phyloP scores from a whole-genome alignment of 2,329 filamentous ascomycete species.

The Xylaria arbuscula region DNA sequence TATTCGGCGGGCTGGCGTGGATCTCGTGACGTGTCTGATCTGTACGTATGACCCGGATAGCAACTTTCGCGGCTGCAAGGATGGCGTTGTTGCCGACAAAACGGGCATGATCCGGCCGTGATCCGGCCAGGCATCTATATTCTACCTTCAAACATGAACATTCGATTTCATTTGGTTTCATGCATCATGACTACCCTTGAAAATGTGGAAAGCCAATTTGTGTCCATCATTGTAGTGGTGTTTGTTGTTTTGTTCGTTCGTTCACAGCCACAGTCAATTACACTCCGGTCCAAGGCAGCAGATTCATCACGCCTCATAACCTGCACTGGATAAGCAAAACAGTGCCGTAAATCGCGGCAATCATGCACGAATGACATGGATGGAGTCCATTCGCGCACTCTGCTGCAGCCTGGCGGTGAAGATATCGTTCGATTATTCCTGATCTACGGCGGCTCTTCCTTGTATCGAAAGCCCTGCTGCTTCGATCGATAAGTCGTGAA shows the following conservation, averaged over 20 bases:
- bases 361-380: slow-evolving; percentile 31
- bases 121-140: background rate
- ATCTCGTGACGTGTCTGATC: slow-evolving; percentile 33
- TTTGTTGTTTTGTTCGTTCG: slow-evolving; percentile 1
- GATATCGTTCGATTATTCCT: slow-evolving; percentile 29
- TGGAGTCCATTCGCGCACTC: slow-evolving; percentile 21
- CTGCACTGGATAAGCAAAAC: background rate
- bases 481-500: background rate
- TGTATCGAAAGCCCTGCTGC: slow-evolving; percentile 13
- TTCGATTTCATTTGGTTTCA: background rate
- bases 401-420: background rate
- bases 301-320: background rate
- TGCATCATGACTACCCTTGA: background rate
- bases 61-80: slow-evolving; percentile 13
- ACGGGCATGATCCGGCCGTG: slow-evolving; percentile 17
- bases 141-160: slow-evolving; percentile 2
- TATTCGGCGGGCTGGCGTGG: background rate
- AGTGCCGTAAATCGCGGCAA: slow-evolving; percentile 6
- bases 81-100: slow-evolving; percentile 8
- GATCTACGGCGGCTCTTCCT: slow-evolving; percentile 13
- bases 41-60: slow-evolving; percentile 26
- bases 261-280: background rate
- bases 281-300: background rate
- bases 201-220: background rate
- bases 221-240: background rate